Evolutionary conservation across 1,284 basidiomycete genomes (phyloP).

Genomic region (Flammula alnicola): DNA sequence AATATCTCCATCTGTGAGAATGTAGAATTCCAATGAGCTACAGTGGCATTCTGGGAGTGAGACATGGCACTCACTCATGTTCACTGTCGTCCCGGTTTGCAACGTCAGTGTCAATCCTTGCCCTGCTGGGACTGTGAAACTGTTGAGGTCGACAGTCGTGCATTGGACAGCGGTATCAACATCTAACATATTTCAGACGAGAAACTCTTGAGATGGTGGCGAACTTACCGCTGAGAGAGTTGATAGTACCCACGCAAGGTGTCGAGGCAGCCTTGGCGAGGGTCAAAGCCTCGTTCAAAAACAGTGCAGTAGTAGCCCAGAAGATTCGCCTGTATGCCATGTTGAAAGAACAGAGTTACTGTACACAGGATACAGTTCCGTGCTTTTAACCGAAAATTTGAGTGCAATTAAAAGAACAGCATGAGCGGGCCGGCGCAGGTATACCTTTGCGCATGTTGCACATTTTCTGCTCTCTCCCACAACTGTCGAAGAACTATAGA

Average conservation of each 20-base stretch:
- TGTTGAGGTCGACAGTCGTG: constrained; percentile 51
- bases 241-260: constrained; percentile 46
- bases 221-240: constrained; percentile 36
- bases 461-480: no score
- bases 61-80: constrained; percentile 40
- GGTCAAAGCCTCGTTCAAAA: constrained; percentile 12
- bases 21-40: background rate
- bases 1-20: constrained; percentile 46
- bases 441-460: no score
- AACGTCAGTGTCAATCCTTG: constrained; percentile 43
- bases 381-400: background rate
- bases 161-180: constrained; percentile 47
- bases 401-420: no score
- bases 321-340: constrained; percentile 1
- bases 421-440: no score
- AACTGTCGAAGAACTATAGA: no score
- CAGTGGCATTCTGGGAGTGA: constrained; percentile 4
- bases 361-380: no score
- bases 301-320: background rate
- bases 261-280: constrained; percentile 12
- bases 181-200: constrained; percentile 43
- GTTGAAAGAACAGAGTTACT: no score
- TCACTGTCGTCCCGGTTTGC: constrained; percentile 46
- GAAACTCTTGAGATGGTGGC: background rate
- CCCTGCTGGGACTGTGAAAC: constrained; percentile 53